Evolutionary conservation across 768 basidiomycete species (phyloP).

Genomic region (Naganishia kalamii): DNA sequence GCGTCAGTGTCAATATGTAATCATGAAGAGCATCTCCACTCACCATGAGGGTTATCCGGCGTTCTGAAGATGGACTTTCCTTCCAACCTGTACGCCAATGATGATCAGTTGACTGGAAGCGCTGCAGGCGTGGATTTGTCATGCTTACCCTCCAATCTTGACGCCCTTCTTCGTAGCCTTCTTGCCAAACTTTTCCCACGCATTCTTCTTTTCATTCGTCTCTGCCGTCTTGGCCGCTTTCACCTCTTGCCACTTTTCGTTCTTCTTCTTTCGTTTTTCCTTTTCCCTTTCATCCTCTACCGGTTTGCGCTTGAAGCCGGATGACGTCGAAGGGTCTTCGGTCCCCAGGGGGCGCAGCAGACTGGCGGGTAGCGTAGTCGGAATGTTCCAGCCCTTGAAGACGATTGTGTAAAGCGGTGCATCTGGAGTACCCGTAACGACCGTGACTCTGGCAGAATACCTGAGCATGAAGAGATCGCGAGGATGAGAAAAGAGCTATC

Average conservation of each 20-base stretch:
- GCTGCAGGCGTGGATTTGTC: not conserved
- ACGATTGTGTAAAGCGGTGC: slow-evolving; percentile 44
- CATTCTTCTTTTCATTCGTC: slow-evolving; percentile 45
- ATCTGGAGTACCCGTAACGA: slow-evolving; percentile 41
- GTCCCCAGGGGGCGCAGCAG: slow-evolving; percentile 32
- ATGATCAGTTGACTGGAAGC: not conserved
- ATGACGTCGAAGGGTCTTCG: slow-evolving; percentile 27
- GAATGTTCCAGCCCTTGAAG: slow-evolving; percentile 44
- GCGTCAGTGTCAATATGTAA: not conserved
- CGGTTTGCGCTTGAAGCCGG: slow-evolving; percentile 32
- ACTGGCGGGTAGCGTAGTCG: slow-evolving; percentile 43
- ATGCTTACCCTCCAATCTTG: slow-evolving; percentile 43
- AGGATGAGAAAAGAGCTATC: not conserved
- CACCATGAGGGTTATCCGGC: slow-evolving; percentile 41
- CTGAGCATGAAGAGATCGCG: slow-evolving; percentile 20
- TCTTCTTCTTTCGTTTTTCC: slow-evolving; percentile 48
- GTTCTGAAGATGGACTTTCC: slow-evolving; percentile 46
- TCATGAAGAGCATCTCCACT: slow-evolving; percentile 11
- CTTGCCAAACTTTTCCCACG: slow-evolving; percentile 48
- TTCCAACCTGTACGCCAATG: slow-evolving; percentile 32
- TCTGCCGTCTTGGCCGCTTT: slow-evolving; percentile 44
- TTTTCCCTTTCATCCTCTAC: slow-evolving; percentile 45
- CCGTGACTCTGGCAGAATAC: slow-evolving; percentile 45
- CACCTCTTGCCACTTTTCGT: slow-evolving; percentile 46
- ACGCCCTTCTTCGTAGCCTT: slow-evolving; percentile 48